Evolutionary conservation across 2,329 filamentous ascomycete species (phyloP).

Genomic region (Niveomyces coronatus): DNA sequence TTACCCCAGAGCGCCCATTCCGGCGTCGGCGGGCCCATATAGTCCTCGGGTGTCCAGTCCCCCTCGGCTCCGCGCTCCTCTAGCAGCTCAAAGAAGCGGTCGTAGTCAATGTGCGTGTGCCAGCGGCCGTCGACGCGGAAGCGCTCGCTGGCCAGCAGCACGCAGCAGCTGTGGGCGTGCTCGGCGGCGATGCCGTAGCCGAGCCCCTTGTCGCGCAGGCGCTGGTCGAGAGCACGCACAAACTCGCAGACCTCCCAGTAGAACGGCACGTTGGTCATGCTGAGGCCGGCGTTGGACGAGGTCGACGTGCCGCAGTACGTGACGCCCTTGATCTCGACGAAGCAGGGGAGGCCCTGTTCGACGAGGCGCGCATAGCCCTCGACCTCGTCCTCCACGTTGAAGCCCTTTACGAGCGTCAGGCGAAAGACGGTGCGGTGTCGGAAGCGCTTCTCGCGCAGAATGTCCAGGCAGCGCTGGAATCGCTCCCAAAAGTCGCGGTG

Average conservation of each 20-base stretch:
- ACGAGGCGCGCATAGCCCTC: slow-evolving; percentile 85
- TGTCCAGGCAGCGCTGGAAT: slow-evolving; percentile 83
- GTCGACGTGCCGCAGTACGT: slow-evolving; percentile 92
- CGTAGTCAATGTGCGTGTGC: slow-evolving; percentile 89
- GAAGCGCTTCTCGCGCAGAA: slow-evolving; percentile 72
- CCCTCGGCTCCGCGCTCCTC: slow-evolving; percentile 56
- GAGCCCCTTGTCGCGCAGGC: slow-evolving; percentile 59
- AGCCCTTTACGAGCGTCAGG: slow-evolving; percentile 91
- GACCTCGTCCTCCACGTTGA: slow-evolving; percentile 92
- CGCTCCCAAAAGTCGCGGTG: slow-evolving; percentile 98
- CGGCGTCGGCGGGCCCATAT: slow-evolving; percentile 73
- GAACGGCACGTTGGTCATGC: slow-evolving; percentile 96
- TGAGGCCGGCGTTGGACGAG: slow-evolving; percentile 72
- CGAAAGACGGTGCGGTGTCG: slow-evolving; percentile 89
- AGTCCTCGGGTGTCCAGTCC: slow-evolving; percentile 79
- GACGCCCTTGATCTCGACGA: slow-evolving; percentile 92
- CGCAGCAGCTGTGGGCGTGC: slow-evolving; percentile 90
- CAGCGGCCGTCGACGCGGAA: slow-evolving; percentile 71
- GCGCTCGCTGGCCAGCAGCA: slow-evolving; percentile 71
- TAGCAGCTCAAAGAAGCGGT: slow-evolving; percentile 74
- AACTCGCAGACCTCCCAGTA: slow-evolving; percentile 85
- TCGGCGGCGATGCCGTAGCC: slow-evolving; percentile 88
- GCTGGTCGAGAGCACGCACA: slow-evolving; percentile 61
- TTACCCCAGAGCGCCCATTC: slow-evolving; percentile 95
- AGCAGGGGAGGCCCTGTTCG: slow-evolving; percentile 75